These are phyloP conservation scores for Coemansia interrupta DNA, from an alignment of 192 early-diverging fungal species.

Conservation along the genomic window DNA sequence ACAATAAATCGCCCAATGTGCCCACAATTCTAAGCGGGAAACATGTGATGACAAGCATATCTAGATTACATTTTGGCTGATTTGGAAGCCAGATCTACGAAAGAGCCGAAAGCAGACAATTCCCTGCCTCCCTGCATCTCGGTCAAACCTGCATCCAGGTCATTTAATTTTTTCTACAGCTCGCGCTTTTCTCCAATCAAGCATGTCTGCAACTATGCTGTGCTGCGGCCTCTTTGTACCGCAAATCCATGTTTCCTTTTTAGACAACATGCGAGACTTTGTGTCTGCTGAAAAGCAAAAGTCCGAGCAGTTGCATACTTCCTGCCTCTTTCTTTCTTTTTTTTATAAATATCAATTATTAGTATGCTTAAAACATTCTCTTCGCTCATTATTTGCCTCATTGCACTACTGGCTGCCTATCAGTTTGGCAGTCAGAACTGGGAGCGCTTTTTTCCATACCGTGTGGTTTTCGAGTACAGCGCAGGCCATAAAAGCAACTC, in stretches of 20 bases:
- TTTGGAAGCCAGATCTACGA: no score
- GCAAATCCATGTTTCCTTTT: neutral
- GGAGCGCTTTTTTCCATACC: neutral
- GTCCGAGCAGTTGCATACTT: neutral
- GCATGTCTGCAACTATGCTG: no score
- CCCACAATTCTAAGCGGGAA: no score
- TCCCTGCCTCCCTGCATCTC: no score
- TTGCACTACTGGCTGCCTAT: neutral
- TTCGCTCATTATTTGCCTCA: neutral
- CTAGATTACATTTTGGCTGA: no score
- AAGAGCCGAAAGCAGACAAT: no score
- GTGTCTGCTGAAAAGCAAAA: neutral
- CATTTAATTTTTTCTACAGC: no score
- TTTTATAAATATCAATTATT: neutral
- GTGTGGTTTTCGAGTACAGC: neutral
- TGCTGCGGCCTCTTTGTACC: neutral
- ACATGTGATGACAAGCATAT: no score
- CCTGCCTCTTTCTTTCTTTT: neutral
- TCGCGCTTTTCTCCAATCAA: no score
- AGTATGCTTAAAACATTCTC: constrained; percentile 2
- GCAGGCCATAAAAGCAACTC: neutral
- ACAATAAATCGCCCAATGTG: no score
- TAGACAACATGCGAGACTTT: neutral
- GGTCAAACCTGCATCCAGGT: no score
- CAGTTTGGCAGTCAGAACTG: neutral